phyloP scores from a whole-genome alignment of 306 rosid species.

The Senna tora region DNA sequence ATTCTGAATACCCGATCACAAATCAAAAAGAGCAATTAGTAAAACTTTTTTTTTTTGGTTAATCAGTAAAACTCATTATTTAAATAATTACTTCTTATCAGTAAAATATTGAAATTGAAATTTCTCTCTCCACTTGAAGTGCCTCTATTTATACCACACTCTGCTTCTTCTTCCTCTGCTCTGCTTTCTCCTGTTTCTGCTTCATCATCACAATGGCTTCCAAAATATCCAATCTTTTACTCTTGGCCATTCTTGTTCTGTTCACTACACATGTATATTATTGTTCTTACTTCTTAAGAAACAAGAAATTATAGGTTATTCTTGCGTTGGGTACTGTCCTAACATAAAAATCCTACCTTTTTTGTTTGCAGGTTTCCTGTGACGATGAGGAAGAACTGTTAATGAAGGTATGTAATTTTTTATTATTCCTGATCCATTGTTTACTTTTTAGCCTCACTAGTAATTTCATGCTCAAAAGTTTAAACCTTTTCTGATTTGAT shows the following conservation, averaged over 20 bases:
- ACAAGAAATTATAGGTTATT: neutral
- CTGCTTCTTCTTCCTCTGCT: neutral
- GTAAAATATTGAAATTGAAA: no score
- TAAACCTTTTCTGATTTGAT: neutral
- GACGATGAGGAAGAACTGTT: neutral
- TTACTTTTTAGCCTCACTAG: neutral
- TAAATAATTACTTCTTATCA: no score
- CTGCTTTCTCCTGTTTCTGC: neutral
- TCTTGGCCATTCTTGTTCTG: neutral
- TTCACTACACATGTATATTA: neutral
- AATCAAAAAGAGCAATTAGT: no score
- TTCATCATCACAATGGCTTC: slow-evolving; percentile 11
- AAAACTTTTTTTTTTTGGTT: no score
- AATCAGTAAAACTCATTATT: no score
- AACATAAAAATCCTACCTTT: neutral
- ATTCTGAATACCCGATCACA: no score
- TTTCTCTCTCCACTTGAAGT: neutral
- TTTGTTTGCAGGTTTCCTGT: slow-evolving; percentile 11
- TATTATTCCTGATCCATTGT: neutral
- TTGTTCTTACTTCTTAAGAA: no score
- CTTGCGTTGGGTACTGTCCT: neutral
- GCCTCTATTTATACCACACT: slow-evolving; percentile 8
- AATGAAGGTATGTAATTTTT: neutral
- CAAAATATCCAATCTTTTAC: neutral
- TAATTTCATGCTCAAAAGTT: neutral